These are phyloP conservation scores for Moesziomyces sp. DNA, from an alignment of 1,284 basidiomycete species.

Conservation along the genomic window DNA sequence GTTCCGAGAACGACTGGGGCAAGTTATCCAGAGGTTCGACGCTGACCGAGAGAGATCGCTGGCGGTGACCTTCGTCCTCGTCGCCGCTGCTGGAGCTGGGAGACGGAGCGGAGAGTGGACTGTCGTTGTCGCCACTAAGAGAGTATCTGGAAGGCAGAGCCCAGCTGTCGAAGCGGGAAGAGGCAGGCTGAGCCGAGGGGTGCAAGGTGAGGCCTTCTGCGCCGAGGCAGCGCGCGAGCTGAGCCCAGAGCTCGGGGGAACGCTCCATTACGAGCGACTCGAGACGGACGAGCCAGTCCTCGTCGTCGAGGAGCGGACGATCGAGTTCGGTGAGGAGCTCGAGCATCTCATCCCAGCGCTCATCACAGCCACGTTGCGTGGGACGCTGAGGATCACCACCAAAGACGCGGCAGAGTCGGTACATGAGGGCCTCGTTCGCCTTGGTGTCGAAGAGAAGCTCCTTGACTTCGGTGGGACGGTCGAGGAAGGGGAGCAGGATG, in stretches of 20 bases:
- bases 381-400: constrained; percentile 19
- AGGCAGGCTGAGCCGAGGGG: constrained; percentile 8
- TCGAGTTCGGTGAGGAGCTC: constrained; percentile 44
- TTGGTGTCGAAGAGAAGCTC: constrained; percentile 44
- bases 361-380: constrained; percentile 23
- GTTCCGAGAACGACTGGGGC: constrained; percentile 31
- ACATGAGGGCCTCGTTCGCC: constrained; percentile 36
- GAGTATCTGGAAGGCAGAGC: constrained; percentile 18
- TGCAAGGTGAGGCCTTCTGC: constrained; percentile 30
- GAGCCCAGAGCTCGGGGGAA: constrained; percentile 38
- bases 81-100: constrained; percentile 17
- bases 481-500: constrained; percentile 49
- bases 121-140: constrained; percentile 11
- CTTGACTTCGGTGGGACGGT: constrained; percentile 42
- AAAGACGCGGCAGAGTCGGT: constrained; percentile 40
- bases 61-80: constrained; percentile 6
- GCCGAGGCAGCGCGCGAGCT: constrained; percentile 42
- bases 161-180: constrained; percentile 46
- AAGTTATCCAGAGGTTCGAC: constrained; percentile 30
- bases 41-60: constrained; percentile 15
- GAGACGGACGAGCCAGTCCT: constrained; percentile 43
- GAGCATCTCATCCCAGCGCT: constrained; percentile 49
- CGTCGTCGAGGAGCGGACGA: constrained; percentile 40
- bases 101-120: constrained; percentile 18
- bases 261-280: constrained; percentile 42